phyloP scores from a whole-genome alignment of 805 yeast genomes.

The Wickerhamomyces bovis region DNA sequence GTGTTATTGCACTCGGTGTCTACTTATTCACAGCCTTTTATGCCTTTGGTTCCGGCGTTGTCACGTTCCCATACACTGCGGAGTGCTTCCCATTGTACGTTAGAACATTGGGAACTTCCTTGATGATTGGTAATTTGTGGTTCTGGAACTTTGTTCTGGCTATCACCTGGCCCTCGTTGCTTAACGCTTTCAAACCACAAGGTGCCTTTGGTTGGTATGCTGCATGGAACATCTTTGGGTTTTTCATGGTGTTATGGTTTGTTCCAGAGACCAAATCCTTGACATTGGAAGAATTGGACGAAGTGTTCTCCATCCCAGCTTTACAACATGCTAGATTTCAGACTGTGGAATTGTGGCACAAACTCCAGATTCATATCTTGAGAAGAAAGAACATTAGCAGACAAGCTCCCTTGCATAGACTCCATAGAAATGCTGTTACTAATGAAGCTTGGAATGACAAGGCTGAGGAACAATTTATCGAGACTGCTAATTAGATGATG shows the following conservation, averaged over 20 bases:
- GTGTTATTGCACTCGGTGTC: constrained; percentile 61
- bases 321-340: constrained; percentile 44
- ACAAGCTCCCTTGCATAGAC: background rate
- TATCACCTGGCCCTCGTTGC: constrained; percentile 69
- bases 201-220: constrained; percentile 87
- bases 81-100: constrained; percentile 72
- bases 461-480: background rate
- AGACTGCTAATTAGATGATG: background rate
- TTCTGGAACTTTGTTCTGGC: constrained; percentile 61
- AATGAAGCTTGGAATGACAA: background rate
- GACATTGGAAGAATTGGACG: constrained; percentile 63
- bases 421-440: background rate
- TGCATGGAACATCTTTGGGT: constrained; percentile 68
- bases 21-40: constrained; percentile 65
- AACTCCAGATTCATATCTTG: background rate
- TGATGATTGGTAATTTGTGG: constrained; percentile 72
- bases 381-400: background rate
- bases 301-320: constrained; percentile 52
- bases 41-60: constrained; percentile 81
- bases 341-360: constrained; percentile 20
- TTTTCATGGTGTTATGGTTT: constrained; percentile 59
- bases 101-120: constrained; percentile 71
- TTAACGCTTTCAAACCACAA: constrained; percentile 56
- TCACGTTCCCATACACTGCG: constrained; percentile 79
- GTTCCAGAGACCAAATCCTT: constrained; percentile 59